These are phyloP conservation scores for Ophiostoma novo-ulmi DNA, from an alignment of 2,329 filamentous ascomycete genomes.

Conservation along the genomic window DNA sequence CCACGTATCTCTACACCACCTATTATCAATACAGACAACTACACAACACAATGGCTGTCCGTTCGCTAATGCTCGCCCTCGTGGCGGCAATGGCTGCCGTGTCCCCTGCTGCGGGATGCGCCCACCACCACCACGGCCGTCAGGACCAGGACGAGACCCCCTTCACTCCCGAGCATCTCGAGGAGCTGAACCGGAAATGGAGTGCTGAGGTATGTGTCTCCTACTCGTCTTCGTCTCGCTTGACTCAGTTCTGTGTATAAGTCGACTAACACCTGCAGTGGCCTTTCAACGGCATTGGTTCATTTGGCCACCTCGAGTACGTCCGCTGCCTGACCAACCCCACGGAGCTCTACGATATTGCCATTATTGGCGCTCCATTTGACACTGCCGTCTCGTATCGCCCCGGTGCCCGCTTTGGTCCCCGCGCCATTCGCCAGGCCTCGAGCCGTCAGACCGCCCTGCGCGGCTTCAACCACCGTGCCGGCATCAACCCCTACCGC, in stretches of 20 bases:
- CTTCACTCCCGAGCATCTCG: constrained; percentile 47
- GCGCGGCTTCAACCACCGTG: constrained; percentile 76
- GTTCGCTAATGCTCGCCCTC: constrained; percentile 22
- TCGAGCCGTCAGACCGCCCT: constrained; percentile 75
- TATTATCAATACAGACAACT: neutral
- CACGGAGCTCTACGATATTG: constrained; percentile 62
- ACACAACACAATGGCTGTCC: constrained; percentile 18
- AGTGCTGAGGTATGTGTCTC: constrained; percentile 46
- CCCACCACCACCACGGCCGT: constrained; percentile 30
- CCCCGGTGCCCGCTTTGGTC: constrained; percentile 75
- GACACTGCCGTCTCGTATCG: constrained; percentile 69
- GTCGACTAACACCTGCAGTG: constrained; percentile 36
- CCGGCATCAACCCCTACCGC: constrained; percentile 75
- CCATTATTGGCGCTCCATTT: constrained; percentile 66
- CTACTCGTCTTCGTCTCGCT: neutral
- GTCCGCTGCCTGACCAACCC: constrained; percentile 65
- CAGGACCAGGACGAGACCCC: constrained; percentile 37
- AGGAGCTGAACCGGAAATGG: constrained; percentile 54
- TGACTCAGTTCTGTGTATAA: neutral
- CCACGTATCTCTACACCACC: neutral
- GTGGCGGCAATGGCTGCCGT: constrained; percentile 22
- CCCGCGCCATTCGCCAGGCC: constrained; percentile 78
- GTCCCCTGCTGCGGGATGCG: constrained; percentile 20
- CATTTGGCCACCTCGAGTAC: constrained; percentile 66
- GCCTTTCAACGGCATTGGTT: constrained; percentile 68